Evolutionary conservation across 2,329 filamentous ascomycete species (phyloP), one percentile per base, ranked within the genome.

Genomic region (Penicillium janthinellum): DNA sequence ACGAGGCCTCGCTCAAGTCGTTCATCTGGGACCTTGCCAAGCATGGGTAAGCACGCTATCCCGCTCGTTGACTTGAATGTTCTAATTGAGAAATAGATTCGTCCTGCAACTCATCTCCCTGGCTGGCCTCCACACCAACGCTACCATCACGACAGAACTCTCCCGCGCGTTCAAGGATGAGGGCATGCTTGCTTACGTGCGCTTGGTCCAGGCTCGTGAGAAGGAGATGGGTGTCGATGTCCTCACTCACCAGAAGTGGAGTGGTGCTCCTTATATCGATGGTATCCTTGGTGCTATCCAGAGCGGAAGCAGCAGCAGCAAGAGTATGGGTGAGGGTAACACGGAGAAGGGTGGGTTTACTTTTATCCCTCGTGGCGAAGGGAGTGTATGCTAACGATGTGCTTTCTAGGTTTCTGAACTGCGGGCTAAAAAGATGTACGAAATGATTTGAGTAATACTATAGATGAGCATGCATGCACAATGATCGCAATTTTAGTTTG

Each of bases 111-210:
- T 89, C 44, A 87, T 89, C 64, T 86, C 84, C 7, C 78, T 88
- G 2, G 86, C 86, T 2, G 86, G 86, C 20, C 70, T 89, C n/a
- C 86, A 89, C 72, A 82, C 78, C 37, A 88, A 83, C 2, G 86
- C 86, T 3, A 87, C 85, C 0, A 84, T 88, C 45, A 86, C 84
- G 0, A 82, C 88, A 59, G 91, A 97, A 79, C 83, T 99, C 17
- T 90, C 92, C 10, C 86, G 86, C 60, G 85, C 82, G 6, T 99
- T 96, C 81, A 96, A 92, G 81, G 85, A 88, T 14, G 90, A 97
- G 57, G 95, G 95, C 56, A 99, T 99, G 95, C 84, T 95, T 71
- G 94, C 95, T 0, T 99, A 99, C 72, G 95, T 98, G n/a, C 90
- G 96, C 60, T 80, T 97, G 0, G 88, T 99, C 41, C 95, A 99